These are phyloP conservation scores for Leccinum longicurvipes DNA, from an alignment of 768 basidiomycete species.

Conservation along the genomic window DNA sequence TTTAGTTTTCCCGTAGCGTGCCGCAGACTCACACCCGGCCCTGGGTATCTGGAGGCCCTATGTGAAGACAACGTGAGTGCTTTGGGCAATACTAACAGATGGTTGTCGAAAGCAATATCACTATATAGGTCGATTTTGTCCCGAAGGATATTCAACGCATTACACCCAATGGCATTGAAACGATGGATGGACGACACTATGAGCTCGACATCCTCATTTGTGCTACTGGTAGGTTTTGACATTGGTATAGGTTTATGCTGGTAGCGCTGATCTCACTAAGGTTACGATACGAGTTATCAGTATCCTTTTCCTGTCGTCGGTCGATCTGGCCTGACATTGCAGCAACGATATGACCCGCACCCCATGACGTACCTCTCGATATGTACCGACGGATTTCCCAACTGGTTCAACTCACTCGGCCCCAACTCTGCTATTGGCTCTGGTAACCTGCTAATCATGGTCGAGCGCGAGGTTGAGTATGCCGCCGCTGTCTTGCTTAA, in stretches of 20 bases:
- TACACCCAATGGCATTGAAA: conserved; percentile 55
- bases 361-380: conserved; percentile 58
- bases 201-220: conserved; percentile 60
- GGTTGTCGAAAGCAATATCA: background rate
- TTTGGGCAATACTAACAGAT: background rate
- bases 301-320: conserved; percentile 53
- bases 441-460: conserved; percentile 50
- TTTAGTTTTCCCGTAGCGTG: conserved; percentile 59
- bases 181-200: conserved; percentile 48
- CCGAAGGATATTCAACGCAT: conserved; percentile 47
- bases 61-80: conserved; percentile 50
- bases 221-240: conserved; percentile 44
- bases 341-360: conserved; percentile 50
- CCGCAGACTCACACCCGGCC: conserved; percentile 63
- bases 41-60: conserved; percentile 65
- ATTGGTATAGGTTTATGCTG: background rate
- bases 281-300: conserved; percentile 48
- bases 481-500: conserved; percentile 44
- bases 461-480: conserved; percentile 55
- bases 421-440: conserved; percentile 56
- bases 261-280: background rate
- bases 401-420: conserved; percentile 58
- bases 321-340: conserved; percentile 48
- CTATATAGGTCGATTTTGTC: conserved; percentile 42
- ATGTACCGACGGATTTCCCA: conserved; percentile 62